Percentiles rank a stretch among this genome's conserved stretches.
These are phyloP conservation scores for Pseudotsuga menziesii DNA, from an alignment of 75 land plant species.

Conservation along the genomic window DNA sequence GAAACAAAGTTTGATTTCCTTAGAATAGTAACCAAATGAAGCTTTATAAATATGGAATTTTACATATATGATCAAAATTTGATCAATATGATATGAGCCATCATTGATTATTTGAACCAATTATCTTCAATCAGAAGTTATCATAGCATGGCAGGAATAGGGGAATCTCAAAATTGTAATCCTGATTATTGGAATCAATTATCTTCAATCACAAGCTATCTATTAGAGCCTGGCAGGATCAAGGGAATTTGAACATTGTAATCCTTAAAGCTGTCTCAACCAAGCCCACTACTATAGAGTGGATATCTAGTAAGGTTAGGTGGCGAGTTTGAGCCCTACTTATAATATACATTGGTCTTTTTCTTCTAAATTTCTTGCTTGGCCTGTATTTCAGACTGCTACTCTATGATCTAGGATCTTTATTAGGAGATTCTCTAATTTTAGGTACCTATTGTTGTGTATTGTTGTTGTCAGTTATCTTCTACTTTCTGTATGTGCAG, in stretches of 20 bases:
- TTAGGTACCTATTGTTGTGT: neutral
- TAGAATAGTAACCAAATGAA: neutral
- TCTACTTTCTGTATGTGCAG: neutral
- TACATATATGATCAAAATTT: neutral
- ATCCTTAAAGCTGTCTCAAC: neutral
- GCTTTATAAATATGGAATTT: neutral
- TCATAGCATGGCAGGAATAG: neutral
- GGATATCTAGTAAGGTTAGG: neutral
- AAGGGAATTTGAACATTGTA: neutral
- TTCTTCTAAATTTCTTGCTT: neutral
- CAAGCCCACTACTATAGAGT: neutral
- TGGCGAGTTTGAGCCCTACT: neutral
- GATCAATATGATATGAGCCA: neutral
- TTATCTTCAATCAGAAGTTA: neutral
- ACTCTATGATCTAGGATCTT: neutral
- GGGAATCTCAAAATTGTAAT: too few species aligned
- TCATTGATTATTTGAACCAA: neutral
- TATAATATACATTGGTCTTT: neutral
- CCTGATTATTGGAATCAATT: neutral
- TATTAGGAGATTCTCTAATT: neutral
- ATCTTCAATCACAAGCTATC: neutral
- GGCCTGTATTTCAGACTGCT: neutral
- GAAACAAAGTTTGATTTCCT: neutral
- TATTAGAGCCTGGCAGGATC: neutral
- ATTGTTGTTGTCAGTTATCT: neutral